Base-by-base conservation (phyloP, 148 eudicot genomes). In the Diospyros kaki region DNA sequence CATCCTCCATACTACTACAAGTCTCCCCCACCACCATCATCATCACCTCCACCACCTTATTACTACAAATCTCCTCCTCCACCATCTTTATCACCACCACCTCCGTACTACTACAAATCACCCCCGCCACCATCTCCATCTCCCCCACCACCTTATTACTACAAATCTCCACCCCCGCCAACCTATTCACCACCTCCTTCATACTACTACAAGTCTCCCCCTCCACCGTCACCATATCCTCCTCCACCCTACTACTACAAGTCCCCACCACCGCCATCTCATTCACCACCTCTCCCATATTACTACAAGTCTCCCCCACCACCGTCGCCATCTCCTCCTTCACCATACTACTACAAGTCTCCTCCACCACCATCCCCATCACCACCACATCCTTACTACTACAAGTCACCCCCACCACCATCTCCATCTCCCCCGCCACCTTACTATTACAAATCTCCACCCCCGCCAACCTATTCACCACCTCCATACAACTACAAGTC, bases 211-310 rank as follows among this genome's bases (percentile, higher is more conserved):
- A 78, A 75, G 18, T 28, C 50, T 1, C 80, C 86, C 4, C 86
- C 86, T 41, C 87, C 85, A 3, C 85, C 86, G 4, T 83, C 83
- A 5, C 65, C 72, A 28, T 80, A 80, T 5, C 80, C 84, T 14
- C 83, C 81, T 6, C 80, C 84, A 28, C 84, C 84, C 38, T 73
- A 83, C 68, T 71, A 65, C 40, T 82, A 82, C 2, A 59, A 67
- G 13, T 83, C 86, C 14, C 84, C 84, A 9, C 86, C 86, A 40
- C 87, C 89, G 14, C 87, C 87, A 18, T 55, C 71, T 5, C 78
- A 70, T 0, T 66, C 71, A 0, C 71, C 63, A 0, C 15, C 71
- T 2, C 71, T 71, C 0, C 77, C 54, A 3, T 45, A 43, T 6
- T 6, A 14, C 0, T 75, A 74, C 46, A 8, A 63, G 39, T 74